A percentile compares a stretch with the other conserved stretches of the same genome.
Conservation (phyloP, 2,329 filamentous ascomycete species). For the Ilyonectria mors-panacis region DNA sequence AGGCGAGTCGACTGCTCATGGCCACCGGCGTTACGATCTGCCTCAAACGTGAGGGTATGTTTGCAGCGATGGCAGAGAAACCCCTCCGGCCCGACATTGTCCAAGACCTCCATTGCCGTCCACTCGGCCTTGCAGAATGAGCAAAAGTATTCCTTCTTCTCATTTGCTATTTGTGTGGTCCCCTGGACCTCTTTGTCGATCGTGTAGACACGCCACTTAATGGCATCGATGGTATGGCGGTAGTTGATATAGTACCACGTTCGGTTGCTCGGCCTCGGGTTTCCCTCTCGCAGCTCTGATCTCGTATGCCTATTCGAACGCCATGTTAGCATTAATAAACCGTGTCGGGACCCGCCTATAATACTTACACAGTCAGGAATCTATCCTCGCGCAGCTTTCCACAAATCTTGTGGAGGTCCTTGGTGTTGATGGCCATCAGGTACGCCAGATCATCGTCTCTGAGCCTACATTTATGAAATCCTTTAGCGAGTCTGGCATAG, state of each 20-base stretch:
- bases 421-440: slow-evolving; percentile 89
- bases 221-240: slow-evolving; percentile 92
- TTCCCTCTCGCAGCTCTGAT: slow-evolving; percentile 84
- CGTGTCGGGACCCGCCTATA: slow-evolving; percentile 32
- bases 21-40: slow-evolving; percentile 77
- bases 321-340: slow-evolving; percentile 59
- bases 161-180: slow-evolving; percentile 82
- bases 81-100: slow-evolving; percentile 77
- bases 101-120: slow-evolving; percentile 90
- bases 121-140: slow-evolving; percentile 86
- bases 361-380: slow-evolving; percentile 81
- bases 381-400: slow-evolving; percentile 89
- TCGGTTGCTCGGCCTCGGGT: slow-evolving; percentile 84
- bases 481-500: slow-evolving; percentile 71
- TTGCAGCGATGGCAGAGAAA: slow-evolving; percentile 90
- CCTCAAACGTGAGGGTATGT: slow-evolving; percentile 73
- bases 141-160: slow-evolving; percentile 95
- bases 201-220: slow-evolving; percentile 93
- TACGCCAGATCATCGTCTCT: slow-evolving; percentile 91
- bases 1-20: slow-evolving; percentile 81
- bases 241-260: slow-evolving; percentile 99
- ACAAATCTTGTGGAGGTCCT: slow-evolving; percentile 92
- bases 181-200: slow-evolving; percentile 92
- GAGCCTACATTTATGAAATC: slow-evolving; percentile 75
- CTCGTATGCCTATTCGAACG: slow-evolving; percentile 68